Evolutionary conservation across 1,284 basidiomycete genomes (phyloP).

Genomic region (Trichosporon asahii): DNA sequence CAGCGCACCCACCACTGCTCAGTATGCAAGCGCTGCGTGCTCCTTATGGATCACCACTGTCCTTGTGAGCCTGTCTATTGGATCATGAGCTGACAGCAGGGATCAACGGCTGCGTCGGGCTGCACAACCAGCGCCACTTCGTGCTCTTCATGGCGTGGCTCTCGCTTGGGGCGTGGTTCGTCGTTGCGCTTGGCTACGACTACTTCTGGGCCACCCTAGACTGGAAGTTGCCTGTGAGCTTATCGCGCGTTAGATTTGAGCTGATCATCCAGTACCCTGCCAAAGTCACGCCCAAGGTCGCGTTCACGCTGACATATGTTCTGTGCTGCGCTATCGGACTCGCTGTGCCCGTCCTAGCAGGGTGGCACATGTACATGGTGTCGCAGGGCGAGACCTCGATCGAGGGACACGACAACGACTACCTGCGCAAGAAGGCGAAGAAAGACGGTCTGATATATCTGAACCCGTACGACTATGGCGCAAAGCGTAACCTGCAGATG

Average conservation of each 20-base stretch:
- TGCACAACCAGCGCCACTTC: slow-evolving; percentile 95
- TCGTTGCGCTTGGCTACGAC: slow-evolving; percentile 60
- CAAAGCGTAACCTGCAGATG: slow-evolving; percentile 65
- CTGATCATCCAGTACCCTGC: slow-evolving; percentile 42
- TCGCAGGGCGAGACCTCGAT: slow-evolving; percentile 82
- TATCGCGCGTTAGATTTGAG: not conserved
- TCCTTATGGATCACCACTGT: slow-evolving; percentile 95
- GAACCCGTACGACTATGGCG: slow-evolving; percentile 90
- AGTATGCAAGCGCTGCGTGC: slow-evolving; percentile 83
- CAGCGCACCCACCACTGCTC: slow-evolving; percentile 93
- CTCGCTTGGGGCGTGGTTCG: slow-evolving; percentile 60
- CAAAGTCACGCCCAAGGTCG: slow-evolving; percentile 62
- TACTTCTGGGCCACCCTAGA: slow-evolving; percentile 62
- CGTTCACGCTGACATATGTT: slow-evolving; percentile 73
- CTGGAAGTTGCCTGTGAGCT: slow-evolving; percentile 54
- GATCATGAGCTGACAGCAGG: slow-evolving; percentile 56
- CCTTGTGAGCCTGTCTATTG: slow-evolving; percentile 61
- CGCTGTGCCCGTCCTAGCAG: slow-evolving; percentile 73
- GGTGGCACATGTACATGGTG: slow-evolving; percentile 76
- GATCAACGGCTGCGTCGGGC: slow-evolving; percentile 95
- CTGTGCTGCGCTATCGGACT: slow-evolving; percentile 66
- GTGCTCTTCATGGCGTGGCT: slow-evolving; percentile 87
- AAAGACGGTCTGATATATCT: slow-evolving; percentile 73
- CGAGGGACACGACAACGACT: slow-evolving; percentile 80
- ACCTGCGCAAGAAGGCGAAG: slow-evolving; percentile 69